Evolutionary conservation across 2,329 filamentous ascomycete species (phyloP), one percentile per base, ranked within the genome.

Genomic region (Karstenula rhodostoma): DNA sequence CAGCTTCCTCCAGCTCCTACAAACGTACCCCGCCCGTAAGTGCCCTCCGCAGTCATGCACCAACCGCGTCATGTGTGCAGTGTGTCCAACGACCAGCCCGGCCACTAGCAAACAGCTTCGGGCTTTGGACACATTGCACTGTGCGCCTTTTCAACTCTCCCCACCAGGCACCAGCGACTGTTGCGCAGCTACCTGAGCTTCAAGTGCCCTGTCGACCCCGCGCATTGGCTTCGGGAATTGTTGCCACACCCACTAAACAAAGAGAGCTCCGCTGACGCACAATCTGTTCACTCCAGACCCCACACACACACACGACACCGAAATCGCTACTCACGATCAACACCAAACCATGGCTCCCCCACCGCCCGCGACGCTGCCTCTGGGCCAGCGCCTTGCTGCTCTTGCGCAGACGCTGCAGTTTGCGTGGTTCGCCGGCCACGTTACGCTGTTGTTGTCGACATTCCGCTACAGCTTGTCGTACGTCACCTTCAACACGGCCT

Each of bases 381-480:
- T 95, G 73, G 81, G 83, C 74, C 89, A 95, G 83, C 87, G 93
- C 75, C 82, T 97, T 62, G 80, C 92, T 72, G 84, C 87, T 70
- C 85, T 98, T 69, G 93, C 90, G 68, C 89, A 96, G 80, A 98
- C 94, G 48, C 85, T 98, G 69, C 95, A 98, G 84, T 99, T 94
- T 90, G 88, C 79, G 82, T 88, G 77, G 77, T 79, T 79, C 66
- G 75, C 68, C 73, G 96, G 94, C 70, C 95, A 99, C 78, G 83
- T 97, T 62, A 90, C 90, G 42, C 87, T 98, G 63, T 90, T 99
- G 68, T 82, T 96, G 69, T 90, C 88, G 74, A 92, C 94, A 55
- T 77, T 91, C 73, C 91, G 93, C 77, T 99, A 98, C 80, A 81
- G 85, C 65, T 79, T 98, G 64, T 96, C 93, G 51, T 96, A 93